Evolutionary conservation across 148 eudicot genomes (phyloP), one percentile per base, ranked within the genome.

Genomic region (Amaranthus hypochondriacus): DNA sequence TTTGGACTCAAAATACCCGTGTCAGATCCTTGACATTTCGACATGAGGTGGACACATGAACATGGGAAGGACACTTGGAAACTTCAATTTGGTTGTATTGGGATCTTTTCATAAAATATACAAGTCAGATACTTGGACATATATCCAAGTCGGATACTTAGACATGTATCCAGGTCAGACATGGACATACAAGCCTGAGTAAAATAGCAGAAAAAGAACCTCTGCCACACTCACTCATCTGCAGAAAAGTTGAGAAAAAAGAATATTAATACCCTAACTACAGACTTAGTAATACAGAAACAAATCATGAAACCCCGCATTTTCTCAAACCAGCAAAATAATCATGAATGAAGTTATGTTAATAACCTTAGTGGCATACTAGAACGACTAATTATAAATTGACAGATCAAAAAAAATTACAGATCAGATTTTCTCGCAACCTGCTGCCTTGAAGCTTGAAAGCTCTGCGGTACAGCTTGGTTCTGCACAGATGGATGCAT

Each of bases 401-500:
- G 48, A 15, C 60, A 18, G 1, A 44, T 46, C 18, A 7, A 11
- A 43, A 6, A 6, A 64, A 21, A 49, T 4, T 4, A 2, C 12
- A 13, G 8, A 48, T 1, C 56, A 76, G 21, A 61, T 2, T 44
- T 6, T n/a, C 39, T 3, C 44, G 15, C 42, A 77, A 89, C 97
- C 93, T 88, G 92, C 81, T 88, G 89, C 78, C 82, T 84, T 62
- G 85, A 55, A 77, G 85, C 83, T 74, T 88, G 88, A 73, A 81
- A 78, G 73, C 80, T 75, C 73, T 89, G 96, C 74, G 83, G 96
- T 46, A 71, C 43, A 54, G 77, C 69, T 73, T 82, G 69, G 76
- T 73, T 88, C 53, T 86, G 97, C 76, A 73, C 82, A 60, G 96
- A 73, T 54, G 98, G 97, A 74, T 92, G 98, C 86, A 90, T 90